Percentiles rank a stretch among this genome's conserved stretches.
Evolutionary conservation across 2,329 filamentous ascomycete genomes (phyloP).

Genomic region (Drechslera avenae): DNA sequence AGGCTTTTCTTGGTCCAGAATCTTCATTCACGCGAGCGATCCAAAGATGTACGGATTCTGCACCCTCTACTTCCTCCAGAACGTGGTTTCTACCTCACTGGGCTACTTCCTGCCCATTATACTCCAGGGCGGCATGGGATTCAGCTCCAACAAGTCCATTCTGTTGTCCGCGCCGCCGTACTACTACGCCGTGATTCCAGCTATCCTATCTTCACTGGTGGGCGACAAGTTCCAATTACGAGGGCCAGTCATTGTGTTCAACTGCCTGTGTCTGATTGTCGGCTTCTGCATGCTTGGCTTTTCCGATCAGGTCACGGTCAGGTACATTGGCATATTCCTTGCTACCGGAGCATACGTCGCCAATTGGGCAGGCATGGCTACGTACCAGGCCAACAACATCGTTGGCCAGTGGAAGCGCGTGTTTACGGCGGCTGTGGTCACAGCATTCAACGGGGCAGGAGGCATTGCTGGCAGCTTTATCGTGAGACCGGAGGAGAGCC

Average conservation of each 20-base stretch:
- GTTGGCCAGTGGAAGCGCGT: conserved; percentile 67
- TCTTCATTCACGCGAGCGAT: conserved; percentile 63
- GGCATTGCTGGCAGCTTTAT: conserved; percentile 71
- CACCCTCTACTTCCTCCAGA: conserved; percentile 68
- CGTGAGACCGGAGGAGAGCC: conserved; percentile 65
- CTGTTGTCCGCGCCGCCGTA: conserved; percentile 70
- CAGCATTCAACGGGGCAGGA: conserved; percentile 66
- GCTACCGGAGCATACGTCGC: conserved; percentile 71
- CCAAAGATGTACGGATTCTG: conserved; percentile 69
- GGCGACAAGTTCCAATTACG: conserved; percentile 66
- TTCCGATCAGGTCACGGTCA: conserved; percentile 61
- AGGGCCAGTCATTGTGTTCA: conserved; percentile 69
- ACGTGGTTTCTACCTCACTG: conserved; percentile 68
- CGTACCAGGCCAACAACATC: conserved; percentile 58
- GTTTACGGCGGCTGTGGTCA: conserved; percentile 64
- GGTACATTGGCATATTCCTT: conserved; percentile 69
- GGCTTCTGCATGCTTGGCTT: conserved; percentile 72
- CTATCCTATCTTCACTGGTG: conserved; percentile 65
- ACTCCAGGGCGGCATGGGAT: conserved; percentile 56
- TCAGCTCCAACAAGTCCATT: conserved; percentile 54
- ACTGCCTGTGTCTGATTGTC: conserved; percentile 64
- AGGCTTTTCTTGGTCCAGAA: conserved; percentile 60
- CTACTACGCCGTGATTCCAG: conserved; percentile 69
- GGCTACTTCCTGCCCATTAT: conserved; percentile 70
- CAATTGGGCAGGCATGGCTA: conserved; percentile 70